Base-by-base conservation (phyloP, 345 rosid species). In the Hibiscus trionum region DNA sequence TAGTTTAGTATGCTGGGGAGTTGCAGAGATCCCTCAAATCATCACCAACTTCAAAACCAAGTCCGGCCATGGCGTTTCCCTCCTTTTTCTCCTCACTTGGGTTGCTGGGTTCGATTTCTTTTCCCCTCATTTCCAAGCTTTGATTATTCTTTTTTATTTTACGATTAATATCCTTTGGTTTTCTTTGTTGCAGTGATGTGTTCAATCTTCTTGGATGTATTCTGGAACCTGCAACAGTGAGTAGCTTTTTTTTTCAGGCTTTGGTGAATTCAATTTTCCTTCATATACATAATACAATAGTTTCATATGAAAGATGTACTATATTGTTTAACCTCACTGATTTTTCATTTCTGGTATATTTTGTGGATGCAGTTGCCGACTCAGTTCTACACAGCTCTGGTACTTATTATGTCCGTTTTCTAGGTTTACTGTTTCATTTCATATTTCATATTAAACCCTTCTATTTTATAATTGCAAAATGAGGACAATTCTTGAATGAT, bases 61-160 rank as follows among this genome's bases (percentile, higher is more conserved):
- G 77, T 94, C 98, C 47, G 87, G 91, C 90, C 97, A 94, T 64
- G 98, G 97, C 17, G 97, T 94, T 71, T 94, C 97, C 50, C 96
- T 94, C 11, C 67, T 83, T n/a, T 91, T 93, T 77, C 97, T 93
- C 76, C 90, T 91, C 73, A 90, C 98, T 76, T 94, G 98, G 97
- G 86, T 94, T 69, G 93, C 91, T 7, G 98, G 98, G 97, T 93
- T 66, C 37, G 86, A 64, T 66, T 63, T 64, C 2, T 61, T 56
- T 15, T 8, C 53, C 44, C 12, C 53, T 5, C 47, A 19, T 31
- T 55, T 33, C 10, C 44, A 4, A 50, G 11, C 8, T 61, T 31
- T 61, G 5, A 12, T 50, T 47, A 21, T 12, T 19, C 8, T 47
- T 47, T 5, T 66, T 33, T 21, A 21, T 29, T 14, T 50, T 49